phyloP scores from a whole-genome alignment of 345 rosid genomes.

The Syzygium grande region DNA sequence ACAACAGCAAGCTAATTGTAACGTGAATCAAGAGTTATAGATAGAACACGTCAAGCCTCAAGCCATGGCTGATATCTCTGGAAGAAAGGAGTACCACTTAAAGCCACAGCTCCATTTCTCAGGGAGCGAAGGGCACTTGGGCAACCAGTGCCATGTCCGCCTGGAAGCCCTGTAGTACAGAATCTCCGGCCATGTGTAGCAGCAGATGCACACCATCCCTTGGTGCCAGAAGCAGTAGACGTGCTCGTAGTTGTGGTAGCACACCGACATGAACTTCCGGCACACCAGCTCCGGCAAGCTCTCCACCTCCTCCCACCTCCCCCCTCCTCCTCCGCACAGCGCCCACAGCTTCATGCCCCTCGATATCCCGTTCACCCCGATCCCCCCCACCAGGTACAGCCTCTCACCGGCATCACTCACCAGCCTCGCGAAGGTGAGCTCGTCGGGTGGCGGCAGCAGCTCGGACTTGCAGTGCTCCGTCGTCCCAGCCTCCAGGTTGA shows the following conservation, averaged over 20 bases:
- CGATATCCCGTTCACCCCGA: slow-evolving; percentile 75
- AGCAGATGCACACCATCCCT: slow-evolving; percentile 76
- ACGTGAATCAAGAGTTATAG: background rate
- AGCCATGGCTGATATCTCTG: slow-evolving; percentile 48
- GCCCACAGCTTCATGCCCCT: slow-evolving; percentile 72
- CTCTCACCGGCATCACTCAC: slow-evolving; percentile 40
- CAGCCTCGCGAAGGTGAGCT: slow-evolving; percentile 59
- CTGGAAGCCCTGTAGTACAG: slow-evolving; percentile 57
- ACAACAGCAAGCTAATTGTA: background rate
- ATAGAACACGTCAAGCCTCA: slow-evolving; percentile 10
- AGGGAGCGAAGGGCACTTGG: slow-evolving; percentile 73
- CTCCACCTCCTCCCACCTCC: slow-evolving; percentile 52
- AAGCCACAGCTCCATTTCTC: slow-evolving; percentile 94
- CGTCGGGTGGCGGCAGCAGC: slow-evolving; percentile 21
- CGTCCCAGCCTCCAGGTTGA: slow-evolving; percentile 36
- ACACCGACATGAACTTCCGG: slow-evolving; percentile 70
- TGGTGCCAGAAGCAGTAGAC: slow-evolving; percentile 87
- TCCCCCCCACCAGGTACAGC: slow-evolving; percentile 74
- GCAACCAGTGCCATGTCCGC: slow-evolving; percentile 91
- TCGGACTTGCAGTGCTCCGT: slow-evolving; percentile 26
- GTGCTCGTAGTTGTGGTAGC: slow-evolving; percentile 84
- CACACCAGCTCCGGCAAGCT: slow-evolving; percentile 70
- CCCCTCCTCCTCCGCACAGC: slow-evolving; percentile 18
- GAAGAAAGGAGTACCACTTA: slow-evolving; percentile 85
- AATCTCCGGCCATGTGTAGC: slow-evolving; percentile 96